Conservation (phyloP, 495 filamentous ascomycete genomes). For the Aspergillus olivimuriae region DNA sequence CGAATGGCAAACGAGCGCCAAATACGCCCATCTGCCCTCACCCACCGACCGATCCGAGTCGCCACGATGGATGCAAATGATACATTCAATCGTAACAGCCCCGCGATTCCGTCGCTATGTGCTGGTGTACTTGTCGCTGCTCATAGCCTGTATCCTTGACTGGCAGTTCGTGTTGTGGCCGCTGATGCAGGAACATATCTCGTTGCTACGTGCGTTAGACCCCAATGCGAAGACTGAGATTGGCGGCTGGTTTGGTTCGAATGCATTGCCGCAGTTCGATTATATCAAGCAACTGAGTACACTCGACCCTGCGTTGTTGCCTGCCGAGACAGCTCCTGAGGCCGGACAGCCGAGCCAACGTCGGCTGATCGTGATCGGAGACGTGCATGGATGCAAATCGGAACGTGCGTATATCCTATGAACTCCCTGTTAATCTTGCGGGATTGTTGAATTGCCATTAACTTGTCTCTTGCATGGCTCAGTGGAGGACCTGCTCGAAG, state of each 20-base stretch:
- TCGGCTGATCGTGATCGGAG: slow-evolving; percentile 71
- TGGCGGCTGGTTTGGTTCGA: slow-evolving; percentile 43
- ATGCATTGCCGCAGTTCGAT: slow-evolving; percentile 40
- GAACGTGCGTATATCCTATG: slow-evolving; percentile 42
- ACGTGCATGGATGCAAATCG: slow-evolving; percentile 79
- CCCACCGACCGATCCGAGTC: slow-evolving; percentile 13
- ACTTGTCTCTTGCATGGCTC: not conserved
- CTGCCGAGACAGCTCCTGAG: slow-evolving; percentile 3
- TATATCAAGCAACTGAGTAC: slow-evolving; percentile 34
- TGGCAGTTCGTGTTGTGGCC: slow-evolving; percentile 41
- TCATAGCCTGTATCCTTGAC: slow-evolving; percentile 28
- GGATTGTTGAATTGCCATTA: slow-evolving; percentile 4
- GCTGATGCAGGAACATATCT: slow-evolving; percentile 29
- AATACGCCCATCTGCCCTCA: slow-evolving; percentile 18
- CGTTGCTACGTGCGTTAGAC: slow-evolving; percentile 32
- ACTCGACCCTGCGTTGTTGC: slow-evolving; percentile 18
- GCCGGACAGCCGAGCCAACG: slow-evolving; percentile 1
- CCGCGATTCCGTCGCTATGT: slow-evolving; percentile 44
- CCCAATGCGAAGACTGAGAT: slow-evolving; percentile 21
- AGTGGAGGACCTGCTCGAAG: slow-evolving; percentile 61
- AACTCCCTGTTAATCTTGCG: too few relatives aligned
- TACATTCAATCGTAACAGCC: slow-evolving; percentile 30
- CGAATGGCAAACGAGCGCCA: slow-evolving; percentile 34
- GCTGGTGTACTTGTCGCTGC: slow-evolving; percentile 34
- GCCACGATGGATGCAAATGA: slow-evolving; percentile 24